A percentile compares a stretch with the other conserved stretches of the same genome.
phyloP scores from a whole-genome alignment of 1,139 yeast species.

The Kluyveromyces sp. region DNA sequence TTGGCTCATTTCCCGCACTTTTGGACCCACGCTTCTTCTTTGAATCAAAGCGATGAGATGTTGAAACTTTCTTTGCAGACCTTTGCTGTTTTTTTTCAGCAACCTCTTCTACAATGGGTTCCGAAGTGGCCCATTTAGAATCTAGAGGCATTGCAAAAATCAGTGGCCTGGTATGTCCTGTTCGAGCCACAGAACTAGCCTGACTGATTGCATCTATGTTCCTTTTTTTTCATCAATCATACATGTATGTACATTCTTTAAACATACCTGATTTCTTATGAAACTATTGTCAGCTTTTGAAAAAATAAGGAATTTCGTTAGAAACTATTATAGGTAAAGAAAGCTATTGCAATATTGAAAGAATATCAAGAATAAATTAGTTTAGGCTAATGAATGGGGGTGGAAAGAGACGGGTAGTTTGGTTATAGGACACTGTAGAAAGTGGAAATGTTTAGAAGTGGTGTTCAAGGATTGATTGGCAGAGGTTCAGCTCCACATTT shows the following conservation, averaged over 20 bases:
- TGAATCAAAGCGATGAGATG: neutral
- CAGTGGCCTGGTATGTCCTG: neutral
- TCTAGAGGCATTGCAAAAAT: conserved; percentile 10
- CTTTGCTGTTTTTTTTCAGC: neutral
- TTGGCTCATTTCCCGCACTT: neutral
- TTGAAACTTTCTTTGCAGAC: neutral
- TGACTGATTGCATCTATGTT: no score
- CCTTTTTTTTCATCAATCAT: no score
- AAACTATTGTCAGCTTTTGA: no score
- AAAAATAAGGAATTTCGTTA: no score
- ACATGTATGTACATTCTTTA: no score
- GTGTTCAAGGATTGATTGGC: neutral
- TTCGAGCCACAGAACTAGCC: neutral
- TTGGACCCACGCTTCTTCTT: neutral
- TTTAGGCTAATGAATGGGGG: no score
- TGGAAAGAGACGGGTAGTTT: no score
- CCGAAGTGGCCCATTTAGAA: conserved; percentile 21
- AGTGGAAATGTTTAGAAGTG: neutral
- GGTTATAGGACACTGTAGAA: no score
- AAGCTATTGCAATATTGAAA: no score
- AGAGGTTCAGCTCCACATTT: neutral
- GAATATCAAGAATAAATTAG: no score
- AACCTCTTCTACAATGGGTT: neutral
- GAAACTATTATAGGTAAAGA: no score
- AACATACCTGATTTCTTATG: no score